Conservation (phyloP, 2,329 filamentous ascomycete species). For the Triangularia setosa region DNA sequence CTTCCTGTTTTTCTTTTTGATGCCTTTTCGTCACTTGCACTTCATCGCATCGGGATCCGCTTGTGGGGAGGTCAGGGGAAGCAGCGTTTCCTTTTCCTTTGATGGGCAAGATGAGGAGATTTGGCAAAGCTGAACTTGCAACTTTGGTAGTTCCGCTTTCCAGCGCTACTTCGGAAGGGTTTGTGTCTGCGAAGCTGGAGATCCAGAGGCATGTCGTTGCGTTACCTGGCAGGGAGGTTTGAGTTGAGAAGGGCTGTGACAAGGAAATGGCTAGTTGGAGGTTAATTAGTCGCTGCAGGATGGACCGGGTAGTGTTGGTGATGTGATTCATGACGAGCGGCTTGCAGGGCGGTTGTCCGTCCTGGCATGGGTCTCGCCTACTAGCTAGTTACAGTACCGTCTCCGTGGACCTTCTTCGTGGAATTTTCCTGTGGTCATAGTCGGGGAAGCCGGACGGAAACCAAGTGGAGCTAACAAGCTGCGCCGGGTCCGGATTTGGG, state of each 20-base stretch:
- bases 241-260: neutral
- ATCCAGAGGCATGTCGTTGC: neutral
- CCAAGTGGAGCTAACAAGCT: neutral
- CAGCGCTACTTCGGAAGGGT: neutral
- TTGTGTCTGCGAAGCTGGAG: neutral
- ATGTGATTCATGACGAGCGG: neutral
- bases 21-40: conserved; percentile 17
- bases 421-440: neutral
- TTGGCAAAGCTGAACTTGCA: neutral
- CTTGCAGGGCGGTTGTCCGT: neutral
- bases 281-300: neutral
- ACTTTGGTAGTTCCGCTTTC: neutral
- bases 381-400: neutral
- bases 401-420: neutral
- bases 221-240: neutral
- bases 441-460: conserved; percentile 7
- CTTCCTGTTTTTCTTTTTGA: conserved; percentile 27
- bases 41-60: conserved; percentile 33
- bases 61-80: conserved; percentile 37
- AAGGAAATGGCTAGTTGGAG: neutral
- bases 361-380: neutral
- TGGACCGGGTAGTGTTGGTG: neutral
- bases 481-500: conserved; percentile 7
- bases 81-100: conserved; percentile 24
- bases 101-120: conserved; percentile 3